Evolutionary conservation across 495 filamentous ascomycete species (phyloP).

Genomic region (Xylaria palmicola): DNA sequence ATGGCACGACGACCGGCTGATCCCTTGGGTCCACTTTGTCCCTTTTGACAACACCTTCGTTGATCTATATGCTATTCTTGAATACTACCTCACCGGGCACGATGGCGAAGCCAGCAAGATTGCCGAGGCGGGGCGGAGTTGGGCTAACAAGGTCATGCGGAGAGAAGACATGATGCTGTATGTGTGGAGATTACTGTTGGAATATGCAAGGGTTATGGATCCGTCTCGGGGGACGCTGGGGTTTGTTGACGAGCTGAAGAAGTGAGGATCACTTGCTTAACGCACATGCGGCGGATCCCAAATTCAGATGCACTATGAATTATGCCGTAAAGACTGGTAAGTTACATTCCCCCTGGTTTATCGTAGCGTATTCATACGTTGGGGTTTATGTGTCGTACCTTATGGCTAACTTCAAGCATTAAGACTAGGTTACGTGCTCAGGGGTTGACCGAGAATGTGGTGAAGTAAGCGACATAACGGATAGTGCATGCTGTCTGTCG

Average conservation of each 20-base stretch:
- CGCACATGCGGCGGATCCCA: too few relatives aligned
- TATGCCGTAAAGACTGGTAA: background rate
- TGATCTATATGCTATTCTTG: conserved; percentile 64
- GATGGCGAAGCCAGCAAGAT: conserved; percentile 58
- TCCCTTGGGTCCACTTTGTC: conserved; percentile 63
- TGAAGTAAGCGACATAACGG: too few relatives aligned
- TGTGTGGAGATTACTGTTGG: conserved; percentile 63
- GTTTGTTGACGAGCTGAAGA: conserved; percentile 44
- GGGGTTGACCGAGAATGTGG: too few relatives aligned
- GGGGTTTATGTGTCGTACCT: too few relatives aligned
- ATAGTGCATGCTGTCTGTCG: too few relatives aligned
- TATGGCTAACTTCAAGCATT: too few relatives aligned
- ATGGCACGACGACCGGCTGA: conserved; percentile 63
- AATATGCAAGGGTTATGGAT: conserved; percentile 67
- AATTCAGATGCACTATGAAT: background rate
- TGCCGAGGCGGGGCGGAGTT: conserved; percentile 59
- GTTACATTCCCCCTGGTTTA: background rate
- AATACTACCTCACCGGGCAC: conserved; percentile 62
- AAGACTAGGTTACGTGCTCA: too few relatives aligned
- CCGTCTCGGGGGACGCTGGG: conserved; percentile 60
- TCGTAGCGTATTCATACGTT: too few relatives aligned
- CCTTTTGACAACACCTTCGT: conserved; percentile 72
- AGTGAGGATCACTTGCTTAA: background rate
- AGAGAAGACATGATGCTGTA: conserved; percentile 71
- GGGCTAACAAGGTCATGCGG: conserved; percentile 64